phyloP scores from a whole-genome alignment of 140 eudicot genomes.

The Oenanthe javanica region DNA sequence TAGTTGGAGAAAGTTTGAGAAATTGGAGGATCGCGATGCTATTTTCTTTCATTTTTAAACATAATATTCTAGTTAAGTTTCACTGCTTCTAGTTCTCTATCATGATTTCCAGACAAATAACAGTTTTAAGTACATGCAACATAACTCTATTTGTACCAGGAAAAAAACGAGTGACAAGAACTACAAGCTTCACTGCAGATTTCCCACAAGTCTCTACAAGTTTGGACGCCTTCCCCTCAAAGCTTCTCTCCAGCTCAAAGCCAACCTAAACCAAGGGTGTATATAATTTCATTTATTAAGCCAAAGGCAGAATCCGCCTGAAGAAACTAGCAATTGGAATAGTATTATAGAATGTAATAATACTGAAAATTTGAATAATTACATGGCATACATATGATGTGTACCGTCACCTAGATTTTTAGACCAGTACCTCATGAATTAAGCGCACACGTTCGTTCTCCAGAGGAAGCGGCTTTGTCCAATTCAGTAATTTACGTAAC shows the following conservation, averaged over 20 bases:
- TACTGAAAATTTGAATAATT: background rate
- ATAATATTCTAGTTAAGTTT: background rate
- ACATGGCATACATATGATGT: background rate
- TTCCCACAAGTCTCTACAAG: conserved; percentile 66
- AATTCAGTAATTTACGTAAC: conserved; percentile 62
- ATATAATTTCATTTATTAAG: background rate
- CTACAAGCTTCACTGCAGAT: conserved; percentile 76
- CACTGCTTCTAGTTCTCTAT: background rate
- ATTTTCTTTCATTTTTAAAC: background rate
- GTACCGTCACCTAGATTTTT: background rate
- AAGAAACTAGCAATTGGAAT: background rate
- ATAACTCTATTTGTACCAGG: conserved; percentile 48
- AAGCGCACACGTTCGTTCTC: conserved; percentile 90
- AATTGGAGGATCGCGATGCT: background rate
- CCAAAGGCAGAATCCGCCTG: background rate
- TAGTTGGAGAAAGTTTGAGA: background rate
- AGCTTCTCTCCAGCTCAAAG: conserved; percentile 66
- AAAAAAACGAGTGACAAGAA: conserved; percentile 66
- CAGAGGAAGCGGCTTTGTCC: conserved; percentile 94
- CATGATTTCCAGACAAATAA: background rate
- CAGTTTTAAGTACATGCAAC: background rate
- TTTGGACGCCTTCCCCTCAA: conserved; percentile 80
- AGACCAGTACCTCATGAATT: conserved; percentile 64
- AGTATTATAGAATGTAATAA: background rate
- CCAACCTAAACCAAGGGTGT: conserved; percentile 51